A percentile compares a stretch with the other conserved stretches of the same genome.
These are phyloP conservation scores for Fusarium fracticaudum DNA, from an alignment of 2,329 filamentous ascomycete species.

Conservation along the genomic window DNA sequence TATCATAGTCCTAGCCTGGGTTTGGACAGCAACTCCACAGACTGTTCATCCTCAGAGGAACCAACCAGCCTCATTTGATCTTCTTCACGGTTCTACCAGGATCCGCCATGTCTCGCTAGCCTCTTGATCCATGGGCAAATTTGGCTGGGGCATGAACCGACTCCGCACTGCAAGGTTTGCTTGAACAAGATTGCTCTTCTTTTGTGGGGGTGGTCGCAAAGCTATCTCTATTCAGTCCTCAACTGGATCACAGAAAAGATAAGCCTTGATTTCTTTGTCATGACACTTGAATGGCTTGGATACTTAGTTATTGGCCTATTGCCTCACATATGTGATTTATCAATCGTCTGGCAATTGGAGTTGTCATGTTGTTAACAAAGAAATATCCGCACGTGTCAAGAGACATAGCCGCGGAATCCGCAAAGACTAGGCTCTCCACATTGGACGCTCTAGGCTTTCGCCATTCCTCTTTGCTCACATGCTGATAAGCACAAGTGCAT, in stretches of 20 bases:
- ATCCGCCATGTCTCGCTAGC: conserved; percentile 25
- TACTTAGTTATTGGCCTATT: background rate
- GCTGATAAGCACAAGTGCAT: conserved; percentile 6
- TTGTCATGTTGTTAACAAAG: background rate
- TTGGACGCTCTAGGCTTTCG: conserved; percentile 25
- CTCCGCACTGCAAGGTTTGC: conserved; percentile 17
- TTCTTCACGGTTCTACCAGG: conserved; percentile 34
- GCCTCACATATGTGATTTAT: background rate
- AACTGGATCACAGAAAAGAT: background rate
- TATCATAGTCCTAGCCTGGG: background rate
- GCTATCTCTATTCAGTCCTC: conserved; percentile 7
- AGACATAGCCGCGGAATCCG: conserved; percentile 11
- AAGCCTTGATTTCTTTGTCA: background rate
- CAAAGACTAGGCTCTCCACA: conserved; percentile 21
- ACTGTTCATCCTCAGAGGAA: conserved; percentile 16
- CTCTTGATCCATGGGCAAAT: conserved; percentile 7
- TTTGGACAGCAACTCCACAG: conserved; percentile 20
- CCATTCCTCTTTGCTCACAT: conserved; percentile 28
- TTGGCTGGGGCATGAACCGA: conserved; percentile 11
- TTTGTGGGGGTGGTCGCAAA: background rate
- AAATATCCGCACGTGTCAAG: background rate
- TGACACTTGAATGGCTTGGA: background rate
- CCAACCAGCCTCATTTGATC: conserved; percentile 31
- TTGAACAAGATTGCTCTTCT: conserved; percentile 5
- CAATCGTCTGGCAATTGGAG: background rate